phyloP scores from a whole-genome alignment of 78 protist species.

The Dictyostelium intermedium region DNA sequence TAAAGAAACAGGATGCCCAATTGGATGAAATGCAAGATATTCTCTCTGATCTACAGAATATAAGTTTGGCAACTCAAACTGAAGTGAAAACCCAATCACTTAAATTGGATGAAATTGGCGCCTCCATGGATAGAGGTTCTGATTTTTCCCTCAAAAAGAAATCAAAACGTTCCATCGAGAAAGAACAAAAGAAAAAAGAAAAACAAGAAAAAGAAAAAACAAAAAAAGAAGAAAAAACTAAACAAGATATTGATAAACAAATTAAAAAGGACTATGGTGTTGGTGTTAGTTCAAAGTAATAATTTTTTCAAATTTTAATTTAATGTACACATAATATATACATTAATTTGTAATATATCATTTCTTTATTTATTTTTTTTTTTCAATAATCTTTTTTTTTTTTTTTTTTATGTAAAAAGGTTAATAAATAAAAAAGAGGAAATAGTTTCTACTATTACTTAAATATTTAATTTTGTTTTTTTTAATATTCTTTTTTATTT shows the following conservation, averaged over 20 bases:
- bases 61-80: constrained; percentile 32
- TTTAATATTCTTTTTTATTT: neutral
- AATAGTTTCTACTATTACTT: no score
- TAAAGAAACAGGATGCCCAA: constrained; percentile 38
- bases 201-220: constrained; percentile 32
- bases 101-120: constrained; percentile 49
- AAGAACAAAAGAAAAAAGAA: constrained; percentile 56
- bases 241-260: constrained; percentile 3
- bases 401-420: neutral
- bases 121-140: constrained; percentile 23
- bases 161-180: constrained; percentile 22
- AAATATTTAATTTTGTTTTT: neutral
- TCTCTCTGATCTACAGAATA: constrained; percentile 38
- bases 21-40: constrained; percentile 60
- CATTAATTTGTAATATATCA: neutral
- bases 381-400: neutral
- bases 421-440: neutral
- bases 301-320: neutral
- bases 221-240: constrained; percentile 29
- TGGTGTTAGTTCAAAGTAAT: neutral
- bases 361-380: neutral
- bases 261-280: constrained; percentile 5
- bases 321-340: neutral
- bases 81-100: constrained; percentile 18
- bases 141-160: constrained; percentile 40